Conservation (phyloP, 2,329 filamentous ascomycete species). For the Emmonsia crescens region DNA sequence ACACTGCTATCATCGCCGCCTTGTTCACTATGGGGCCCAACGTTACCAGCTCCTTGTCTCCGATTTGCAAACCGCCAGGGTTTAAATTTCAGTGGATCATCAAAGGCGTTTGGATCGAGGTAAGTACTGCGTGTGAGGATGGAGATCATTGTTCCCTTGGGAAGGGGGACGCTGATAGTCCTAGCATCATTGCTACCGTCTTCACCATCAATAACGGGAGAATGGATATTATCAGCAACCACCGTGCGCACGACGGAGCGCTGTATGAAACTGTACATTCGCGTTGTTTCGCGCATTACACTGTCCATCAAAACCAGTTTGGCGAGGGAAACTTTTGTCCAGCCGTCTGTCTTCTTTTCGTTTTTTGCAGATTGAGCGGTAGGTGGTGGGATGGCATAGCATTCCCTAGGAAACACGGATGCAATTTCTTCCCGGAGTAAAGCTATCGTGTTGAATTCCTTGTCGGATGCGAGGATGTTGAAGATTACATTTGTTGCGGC, state of each 20-base stretch:
- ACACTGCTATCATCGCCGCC: neutral
- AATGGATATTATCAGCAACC: constrained; percentile 6
- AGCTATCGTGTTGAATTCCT: constrained; percentile 29
- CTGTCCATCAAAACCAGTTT: constrained; percentile 34
- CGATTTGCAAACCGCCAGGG: neutral
- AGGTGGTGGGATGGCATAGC: neutral
- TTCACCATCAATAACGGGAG: neutral
- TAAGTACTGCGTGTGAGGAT: neutral
- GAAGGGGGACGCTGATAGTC: neutral
- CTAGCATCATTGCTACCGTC: neutral
- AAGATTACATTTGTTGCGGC: constrained; percentile 32
- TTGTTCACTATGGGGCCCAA: neutral
- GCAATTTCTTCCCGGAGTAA: constrained; percentile 30
- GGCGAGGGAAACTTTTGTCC: constrained; percentile 32
- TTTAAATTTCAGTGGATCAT: neutral
- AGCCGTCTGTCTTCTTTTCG: constrained; percentile 19
- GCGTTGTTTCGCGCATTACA: constrained; percentile 34
- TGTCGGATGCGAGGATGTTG: constrained; percentile 28
- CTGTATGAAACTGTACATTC: constrained; percentile 23
- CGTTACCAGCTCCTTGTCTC: neutral
- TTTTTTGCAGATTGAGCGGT: neutral
- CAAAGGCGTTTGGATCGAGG: neutral
- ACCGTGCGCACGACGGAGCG: constrained; percentile 21
- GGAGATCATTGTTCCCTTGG: neutral
- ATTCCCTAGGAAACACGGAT: constrained; percentile 16